Evolutionary conservation across 2,329 filamentous ascomycete species (phyloP).

Genomic region (Ceratocystis colombiana): DNA sequence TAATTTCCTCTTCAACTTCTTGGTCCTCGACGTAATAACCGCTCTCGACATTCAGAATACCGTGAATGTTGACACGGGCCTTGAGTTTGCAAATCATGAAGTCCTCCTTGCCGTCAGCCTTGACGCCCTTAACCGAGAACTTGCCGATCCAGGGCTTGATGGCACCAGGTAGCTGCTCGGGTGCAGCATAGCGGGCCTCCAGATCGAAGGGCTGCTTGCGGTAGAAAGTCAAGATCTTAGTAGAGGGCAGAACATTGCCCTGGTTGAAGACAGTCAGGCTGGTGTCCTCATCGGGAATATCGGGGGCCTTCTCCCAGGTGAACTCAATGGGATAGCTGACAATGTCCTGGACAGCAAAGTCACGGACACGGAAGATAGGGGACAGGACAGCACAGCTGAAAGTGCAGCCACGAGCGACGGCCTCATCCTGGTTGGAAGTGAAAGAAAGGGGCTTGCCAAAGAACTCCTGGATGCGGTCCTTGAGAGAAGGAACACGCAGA

Average conservation of each 20-base stretch:
- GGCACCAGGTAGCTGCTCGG: conserved; percentile 78
- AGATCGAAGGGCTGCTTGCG: conserved; percentile 95
- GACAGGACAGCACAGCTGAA: conserved; percentile 97
- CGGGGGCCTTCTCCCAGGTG: conserved; percentile 94
- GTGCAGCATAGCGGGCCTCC: conserved; percentile 85
- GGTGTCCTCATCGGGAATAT: conserved; percentile 97
- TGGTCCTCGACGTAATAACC: conserved; percentile 98
- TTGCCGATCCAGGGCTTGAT: conserved; percentile 89
- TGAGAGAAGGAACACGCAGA: conserved; percentile 85
- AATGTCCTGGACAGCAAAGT: conserved; percentile 95
- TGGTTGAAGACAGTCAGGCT: conserved; percentile 95
- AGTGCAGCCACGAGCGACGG: conserved; percentile 85
- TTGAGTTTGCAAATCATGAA: conserved; percentile 99
- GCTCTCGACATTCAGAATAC: conserved; percentile 89
- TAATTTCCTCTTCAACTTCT: conserved; percentile 88
- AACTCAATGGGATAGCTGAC: conserved; percentile 98
- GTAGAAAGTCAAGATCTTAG: conserved; percentile 99
- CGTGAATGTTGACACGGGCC: conserved; percentile 91
- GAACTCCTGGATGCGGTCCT: conserved; percentile 79
- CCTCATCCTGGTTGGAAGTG: conserved; percentile 97
- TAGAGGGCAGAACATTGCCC: conserved; percentile 93
- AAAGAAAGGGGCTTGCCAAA: conserved; percentile 89
- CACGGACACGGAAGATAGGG: conserved; percentile 93
- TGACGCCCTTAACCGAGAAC: conserved; percentile 96
- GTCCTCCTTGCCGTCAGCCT: conserved; percentile 84